Evolutionary conservation across 2,329 filamentous ascomycete species (phyloP).

Genomic region (Rutstroemia sydowiana): DNA sequence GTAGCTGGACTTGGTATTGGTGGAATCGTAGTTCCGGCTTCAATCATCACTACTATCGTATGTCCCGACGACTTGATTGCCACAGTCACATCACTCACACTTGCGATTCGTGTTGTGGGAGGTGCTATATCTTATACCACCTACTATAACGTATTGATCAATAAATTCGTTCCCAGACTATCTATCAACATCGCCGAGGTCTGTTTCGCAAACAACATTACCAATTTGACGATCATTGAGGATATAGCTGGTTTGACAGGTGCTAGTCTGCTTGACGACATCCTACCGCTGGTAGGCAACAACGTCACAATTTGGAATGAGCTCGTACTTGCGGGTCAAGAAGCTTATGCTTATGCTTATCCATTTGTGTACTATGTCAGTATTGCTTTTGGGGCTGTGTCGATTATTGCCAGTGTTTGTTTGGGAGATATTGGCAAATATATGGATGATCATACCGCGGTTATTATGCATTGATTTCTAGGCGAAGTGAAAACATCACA

Average conservation of each 20-base stretch:
- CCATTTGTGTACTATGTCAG: slow-evolving; percentile 55
- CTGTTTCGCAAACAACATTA: slow-evolving; percentile 18
- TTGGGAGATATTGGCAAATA: slow-evolving; percentile 51
- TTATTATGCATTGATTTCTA: slow-evolving; percentile 21
- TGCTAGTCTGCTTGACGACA: slow-evolving; percentile 41
- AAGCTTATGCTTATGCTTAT: slow-evolving; percentile 51
- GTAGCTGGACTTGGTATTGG: slow-evolving; percentile 56
- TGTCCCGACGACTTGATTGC: slow-evolving; percentile 65
- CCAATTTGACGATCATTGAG: slow-evolving; percentile 36
- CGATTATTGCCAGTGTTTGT: slow-evolving; percentile 50
- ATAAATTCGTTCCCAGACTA: slow-evolving; percentile 32
- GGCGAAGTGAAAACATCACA: too few relatives aligned
- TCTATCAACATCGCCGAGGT: slow-evolving; percentile 21
- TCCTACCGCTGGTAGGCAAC: slow-evolving; percentile 47
- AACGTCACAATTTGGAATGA: slow-evolving; percentile 42
- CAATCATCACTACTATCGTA: slow-evolving; percentile 62
- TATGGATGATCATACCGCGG: slow-evolving; percentile 52
- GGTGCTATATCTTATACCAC: slow-evolving; percentile 58
- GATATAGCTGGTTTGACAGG: slow-evolving; percentile 47
- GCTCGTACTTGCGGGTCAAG: slow-evolving; percentile 47
- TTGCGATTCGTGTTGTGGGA: slow-evolving; percentile 62
- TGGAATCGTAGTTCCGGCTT: slow-evolving; percentile 59
- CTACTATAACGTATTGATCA: slow-evolving; percentile 47
- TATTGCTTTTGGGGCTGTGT: slow-evolving; percentile 52
- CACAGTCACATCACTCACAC: slow-evolving; percentile 59